Evolutionary conservation across 106 monocot genomes (phyloP).

Genomic region (Narthecium ossifragum): DNA sequence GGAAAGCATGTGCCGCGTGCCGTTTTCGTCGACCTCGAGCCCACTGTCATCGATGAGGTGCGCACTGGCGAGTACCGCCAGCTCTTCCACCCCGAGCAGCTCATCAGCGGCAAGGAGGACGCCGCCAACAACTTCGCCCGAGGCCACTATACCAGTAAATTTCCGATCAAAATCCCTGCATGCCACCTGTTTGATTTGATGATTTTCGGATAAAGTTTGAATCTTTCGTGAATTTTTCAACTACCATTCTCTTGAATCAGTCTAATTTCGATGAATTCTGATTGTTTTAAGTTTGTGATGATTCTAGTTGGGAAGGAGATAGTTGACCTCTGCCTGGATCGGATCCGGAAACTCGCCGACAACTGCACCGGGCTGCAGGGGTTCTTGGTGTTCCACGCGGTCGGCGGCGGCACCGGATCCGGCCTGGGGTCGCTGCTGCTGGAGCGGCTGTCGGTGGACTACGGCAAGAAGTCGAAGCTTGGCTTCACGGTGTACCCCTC

Average conservation of each 20-base stretch:
- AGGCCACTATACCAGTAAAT: conserved; percentile 31
- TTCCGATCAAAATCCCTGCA: not conserved
- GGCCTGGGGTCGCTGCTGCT: conserved; percentile 13
- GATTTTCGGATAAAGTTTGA: too few relatives aligned
- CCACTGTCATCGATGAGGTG: conserved; percentile 32
- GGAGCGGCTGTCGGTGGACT: conserved; percentile 15
- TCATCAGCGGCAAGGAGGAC: conserved; percentile 37
- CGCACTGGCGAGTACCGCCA: conserved; percentile 28
- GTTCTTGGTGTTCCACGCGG: conserved; percentile 15
- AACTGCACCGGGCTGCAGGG: conserved; percentile 17
- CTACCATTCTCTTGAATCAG: too few relatives aligned
- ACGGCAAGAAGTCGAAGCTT: conserved; percentile 18
- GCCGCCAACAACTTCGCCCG: conserved; percentile 39
- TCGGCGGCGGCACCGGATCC: conserved; percentile 14
- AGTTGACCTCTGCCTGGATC: conserved; percentile 13
- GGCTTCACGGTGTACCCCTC: conserved; percentile 21
- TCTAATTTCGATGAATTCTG: too few relatives aligned
- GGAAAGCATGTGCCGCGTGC: conserved; percentile 19
- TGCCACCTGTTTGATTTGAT: not conserved
- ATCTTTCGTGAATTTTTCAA: too few relatives aligned
- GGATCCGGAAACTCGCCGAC: conserved; percentile 18
- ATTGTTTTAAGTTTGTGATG: too few relatives aligned
- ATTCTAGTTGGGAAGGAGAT: conserved; percentile 18
- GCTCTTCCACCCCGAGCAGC: conserved; percentile 37
- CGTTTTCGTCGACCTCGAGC: conserved; percentile 28